Evolutionary conservation across 768 basidiomycete species (phyloP).

Genomic region (Cyclocybe cylindracea): DNA sequence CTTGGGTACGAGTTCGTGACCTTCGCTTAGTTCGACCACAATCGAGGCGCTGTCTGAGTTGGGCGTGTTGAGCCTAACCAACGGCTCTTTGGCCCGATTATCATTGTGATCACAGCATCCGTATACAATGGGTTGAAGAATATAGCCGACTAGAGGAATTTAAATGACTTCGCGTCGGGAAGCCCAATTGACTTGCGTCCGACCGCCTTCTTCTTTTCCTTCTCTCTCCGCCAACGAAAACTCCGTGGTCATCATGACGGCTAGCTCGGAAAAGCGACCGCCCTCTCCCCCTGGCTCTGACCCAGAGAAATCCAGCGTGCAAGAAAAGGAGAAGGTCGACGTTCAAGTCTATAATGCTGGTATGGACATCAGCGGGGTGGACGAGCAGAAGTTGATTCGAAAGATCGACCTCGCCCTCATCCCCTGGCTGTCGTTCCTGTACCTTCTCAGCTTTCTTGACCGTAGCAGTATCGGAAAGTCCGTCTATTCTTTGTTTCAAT

Average conservation of each 20-base stretch:
- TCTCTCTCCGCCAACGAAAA: slow-evolving; percentile 1
- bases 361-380: slow-evolving; percentile 58
- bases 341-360: slow-evolving; percentile 42
- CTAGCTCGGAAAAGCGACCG: slow-evolving; percentile 18
- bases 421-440: slow-evolving; percentile 74
- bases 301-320: slow-evolving; percentile 30
- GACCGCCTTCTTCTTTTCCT: slow-evolving; percentile 4
- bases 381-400: slow-evolving; percentile 69
- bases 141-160: too few relatives aligned
- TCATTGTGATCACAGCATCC: too few relatives aligned
- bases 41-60: too few relatives aligned
- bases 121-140: too few relatives aligned
- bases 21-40: too few relatives aligned
- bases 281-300: slow-evolving; percentile 21
- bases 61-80: too few relatives aligned
- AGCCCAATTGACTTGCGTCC: not conserved
- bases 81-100: too few relatives aligned
- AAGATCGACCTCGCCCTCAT: slow-evolving; percentile 70
- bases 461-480: slow-evolving; percentile 55
- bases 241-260: slow-evolving; percentile 2
- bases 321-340: slow-evolving; percentile 17
- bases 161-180: too few relatives aligned
- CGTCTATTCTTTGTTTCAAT: slow-evolving; percentile 17
- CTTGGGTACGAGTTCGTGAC: too few relatives aligned
- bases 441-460: slow-evolving; percentile 69